phyloP scores from a whole-genome alignment of 768 basidiomycete species.

The Boletus bicolor region DNA sequence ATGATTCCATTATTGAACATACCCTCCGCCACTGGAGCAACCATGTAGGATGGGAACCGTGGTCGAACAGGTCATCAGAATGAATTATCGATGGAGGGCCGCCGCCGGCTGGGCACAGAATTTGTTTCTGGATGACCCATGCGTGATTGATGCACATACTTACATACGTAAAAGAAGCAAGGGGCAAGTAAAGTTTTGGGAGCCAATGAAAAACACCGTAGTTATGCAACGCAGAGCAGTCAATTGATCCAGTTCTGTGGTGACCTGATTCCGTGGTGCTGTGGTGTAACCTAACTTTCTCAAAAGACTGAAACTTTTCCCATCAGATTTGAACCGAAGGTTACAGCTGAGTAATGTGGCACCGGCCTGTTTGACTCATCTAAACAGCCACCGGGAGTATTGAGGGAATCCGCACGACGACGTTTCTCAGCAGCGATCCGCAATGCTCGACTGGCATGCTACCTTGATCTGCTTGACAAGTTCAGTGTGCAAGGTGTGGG shows the following conservation, averaged over 20 bases:
- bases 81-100: not conserved
- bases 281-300: not conserved
- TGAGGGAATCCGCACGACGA: not conserved
- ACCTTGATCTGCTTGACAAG: not conserved
- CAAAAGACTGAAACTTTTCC: not conserved
- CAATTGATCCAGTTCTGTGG: not conserved
- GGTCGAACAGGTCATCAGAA: not conserved
- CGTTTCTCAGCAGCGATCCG: not conserved
- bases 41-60: not conserved
- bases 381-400: not conserved
- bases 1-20: not conserved
- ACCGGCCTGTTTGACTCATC: not conserved
- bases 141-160: not conserved
- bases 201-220: not conserved
- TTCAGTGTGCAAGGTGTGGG: not conserved
- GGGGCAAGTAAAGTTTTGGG: not conserved
- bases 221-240: not conserved
- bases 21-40: not conserved
- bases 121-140: not conserved
- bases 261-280: not conserved
- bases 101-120: not conserved
- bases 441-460: not conserved
- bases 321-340: not conserved
- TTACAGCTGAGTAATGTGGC: not conserved
- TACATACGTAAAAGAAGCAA: constrained; percentile 5